Percentiles rank a stretch among this genome's conserved stretches.
Conservation (phyloP, 768 basidiomycete genomes). For the Psilocybe cyanescens region DNA sequence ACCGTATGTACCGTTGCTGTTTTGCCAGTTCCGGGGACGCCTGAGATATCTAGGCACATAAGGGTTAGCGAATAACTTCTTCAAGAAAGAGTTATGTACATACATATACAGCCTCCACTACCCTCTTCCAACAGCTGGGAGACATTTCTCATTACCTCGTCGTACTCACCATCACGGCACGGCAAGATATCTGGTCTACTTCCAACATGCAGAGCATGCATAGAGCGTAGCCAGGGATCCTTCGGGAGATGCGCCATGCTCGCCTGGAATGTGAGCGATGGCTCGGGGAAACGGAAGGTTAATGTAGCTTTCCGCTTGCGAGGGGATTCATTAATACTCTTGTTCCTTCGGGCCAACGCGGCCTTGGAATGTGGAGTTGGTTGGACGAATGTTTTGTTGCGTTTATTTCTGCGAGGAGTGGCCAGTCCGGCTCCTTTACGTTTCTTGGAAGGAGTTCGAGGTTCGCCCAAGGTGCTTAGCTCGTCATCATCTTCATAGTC, state of each 20-base stretch:
- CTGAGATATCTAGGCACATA: constrained; percentile 79
- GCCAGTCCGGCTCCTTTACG: constrained; percentile 41
- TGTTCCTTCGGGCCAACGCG: constrained; percentile 51
- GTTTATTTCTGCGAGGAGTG: constrained; percentile 28
- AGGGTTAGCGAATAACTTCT: background rate
- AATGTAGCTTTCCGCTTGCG: constrained; percentile 31
- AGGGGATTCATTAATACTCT: constrained; percentile 19
- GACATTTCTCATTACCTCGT: constrained; percentile 72
- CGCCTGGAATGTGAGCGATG: constrained; percentile 35
- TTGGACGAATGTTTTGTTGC: constrained; percentile 47
- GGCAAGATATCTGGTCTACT: constrained; percentile 89
- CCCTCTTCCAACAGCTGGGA: constrained; percentile 90
- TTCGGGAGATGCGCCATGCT: constrained; percentile 59
- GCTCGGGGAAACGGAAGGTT: constrained; percentile 30
- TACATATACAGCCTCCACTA: constrained; percentile 94
- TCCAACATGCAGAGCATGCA: constrained; percentile 92
- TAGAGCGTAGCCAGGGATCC: constrained; percentile 85
- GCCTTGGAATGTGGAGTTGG: constrained; percentile 82
- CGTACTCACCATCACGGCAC: constrained; percentile 87
- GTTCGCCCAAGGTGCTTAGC: constrained; percentile 25
- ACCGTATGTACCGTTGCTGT: constrained; percentile 97
- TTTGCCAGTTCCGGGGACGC: constrained; percentile 98
- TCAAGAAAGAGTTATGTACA: constrained; percentile 32
- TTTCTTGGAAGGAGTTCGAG: constrained; percentile 59
- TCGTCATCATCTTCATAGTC: constrained; percentile 30